These are phyloP conservation scores for Evansstolkia leycettana DNA, from an alignment of 495 filamentous ascomycete genomes.

Conservation along the genomic window DNA sequence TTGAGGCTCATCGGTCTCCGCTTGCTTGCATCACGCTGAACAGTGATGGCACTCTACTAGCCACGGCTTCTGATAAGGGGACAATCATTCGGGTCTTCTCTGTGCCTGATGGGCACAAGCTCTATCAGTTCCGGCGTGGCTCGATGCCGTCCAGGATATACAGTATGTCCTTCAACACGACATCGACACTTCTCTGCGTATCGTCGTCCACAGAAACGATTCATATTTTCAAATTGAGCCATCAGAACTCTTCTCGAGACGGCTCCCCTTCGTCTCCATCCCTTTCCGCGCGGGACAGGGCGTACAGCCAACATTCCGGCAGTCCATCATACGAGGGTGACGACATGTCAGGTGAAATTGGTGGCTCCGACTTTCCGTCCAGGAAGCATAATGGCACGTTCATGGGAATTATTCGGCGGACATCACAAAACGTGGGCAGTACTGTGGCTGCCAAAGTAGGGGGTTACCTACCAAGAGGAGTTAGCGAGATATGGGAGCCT, in stretches of 20 bases:
- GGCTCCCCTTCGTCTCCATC: constrained; percentile 19
- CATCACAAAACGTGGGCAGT: constrained; percentile 89
- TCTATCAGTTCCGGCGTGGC: constrained; percentile 89
- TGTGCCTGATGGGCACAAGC: constrained; percentile 75
- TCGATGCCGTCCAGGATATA: constrained; percentile 90
- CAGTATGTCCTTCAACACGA: constrained; percentile 98
- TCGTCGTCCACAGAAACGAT: constrained; percentile 94
- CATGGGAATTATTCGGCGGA: constrained; percentile 86
- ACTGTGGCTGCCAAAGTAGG: constrained; percentile 79
- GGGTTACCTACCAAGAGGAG: constrained; percentile 79
- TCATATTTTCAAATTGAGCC: constrained; percentile 80
- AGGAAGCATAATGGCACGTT: constrained; percentile 53
- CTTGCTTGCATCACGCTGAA: constrained; percentile 83
- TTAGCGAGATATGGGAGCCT: constrained; percentile 97
- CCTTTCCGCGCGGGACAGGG: constrained; percentile 22
- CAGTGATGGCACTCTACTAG: constrained; percentile 81
- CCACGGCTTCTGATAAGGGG: constrained; percentile 92
- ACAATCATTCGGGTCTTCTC: constrained; percentile 95
- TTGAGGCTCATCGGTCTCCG: constrained; percentile 87
- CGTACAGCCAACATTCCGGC: constrained; percentile 24
- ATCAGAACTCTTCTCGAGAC: constrained; percentile 20
- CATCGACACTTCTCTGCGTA: constrained; percentile 84
- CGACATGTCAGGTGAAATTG: constrained; percentile 16
- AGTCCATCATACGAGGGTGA: constrained; percentile 26
- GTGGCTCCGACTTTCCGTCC: constrained; percentile 19